Base-by-base conservation (phyloP, 768 basidiomycete species). In the Serendipita sp. region DNA sequence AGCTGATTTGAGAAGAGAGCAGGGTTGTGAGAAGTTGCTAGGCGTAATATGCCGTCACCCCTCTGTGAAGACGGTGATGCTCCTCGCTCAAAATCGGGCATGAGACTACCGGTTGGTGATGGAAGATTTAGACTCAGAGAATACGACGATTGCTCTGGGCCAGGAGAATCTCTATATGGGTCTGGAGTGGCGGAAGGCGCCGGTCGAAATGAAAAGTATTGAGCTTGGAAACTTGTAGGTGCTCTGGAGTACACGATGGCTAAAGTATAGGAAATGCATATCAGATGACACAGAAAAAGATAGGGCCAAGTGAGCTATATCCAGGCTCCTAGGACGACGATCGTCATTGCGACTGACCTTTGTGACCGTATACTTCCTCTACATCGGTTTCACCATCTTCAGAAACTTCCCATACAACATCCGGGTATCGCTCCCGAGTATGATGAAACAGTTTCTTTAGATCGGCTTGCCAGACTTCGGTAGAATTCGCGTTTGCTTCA, bases 181-280 rank as follows among this genome's bases (percentile, higher is more conserved):
- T 72, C 71, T 30, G 83, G 83, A 2, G 83, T 78, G 1, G 76
- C 70, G 65, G 78, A 72, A 35, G 81, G 79, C 67, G 81, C 76
- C 47, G 85, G 84, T 67, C 82, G 79, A 72, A 87, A 85, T 1
- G 85, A 83, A 71, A 97, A 95, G 71, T 93, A 96, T 44, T 89
- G 83, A 7, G 82, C 82, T 74, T 95, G 92, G 74, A 96, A 97
- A 16, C 83, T 85, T 0, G 91, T 92, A 2, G 92, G 91, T 15
- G 93, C 93, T 64, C 95, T 86, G 47, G 92, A 91, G 68, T 98
- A 97, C 0, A 97, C 86, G 70, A 97, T 86, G 18, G 95, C 94
- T 93, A 67, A 16, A n/a, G n/a, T 51, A 51, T 32, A 51, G 41
- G 41, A 51, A 18, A 51, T 5, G 48, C 30, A 51, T 8, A 51